Evolutionary conservation across 331 rosid genomes (phyloP).

Genomic region (Acacia pycnantha): DNA sequence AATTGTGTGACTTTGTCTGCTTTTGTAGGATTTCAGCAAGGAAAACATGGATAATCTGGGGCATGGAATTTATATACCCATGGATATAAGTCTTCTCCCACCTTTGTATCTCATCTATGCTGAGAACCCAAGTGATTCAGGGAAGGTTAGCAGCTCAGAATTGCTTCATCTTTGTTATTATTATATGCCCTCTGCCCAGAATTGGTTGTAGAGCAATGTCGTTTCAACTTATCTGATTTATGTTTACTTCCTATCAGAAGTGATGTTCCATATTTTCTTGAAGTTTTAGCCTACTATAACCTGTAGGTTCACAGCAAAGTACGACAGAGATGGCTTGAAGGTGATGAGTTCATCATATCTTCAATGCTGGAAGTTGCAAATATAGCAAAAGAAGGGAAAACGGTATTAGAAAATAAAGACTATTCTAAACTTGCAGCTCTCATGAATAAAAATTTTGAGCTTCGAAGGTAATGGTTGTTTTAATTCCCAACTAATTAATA

Average conservation of each 20-base stretch:
- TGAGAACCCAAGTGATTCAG: conserved; percentile 95
- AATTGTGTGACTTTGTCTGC: background rate
- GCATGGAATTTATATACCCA: conserved; percentile 72
- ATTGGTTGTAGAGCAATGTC: background rate
- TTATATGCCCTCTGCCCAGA: background rate
- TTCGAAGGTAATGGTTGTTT: conserved; percentile 58
- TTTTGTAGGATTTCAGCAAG: conserved; percentile 75
- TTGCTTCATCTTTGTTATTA: conserved; percentile 10
- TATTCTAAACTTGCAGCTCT: conserved; percentile 64
- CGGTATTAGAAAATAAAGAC: conserved; percentile 59
- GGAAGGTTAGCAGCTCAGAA: conserved; percentile 63
- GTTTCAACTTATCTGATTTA: background rate
- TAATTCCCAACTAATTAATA: background rate
- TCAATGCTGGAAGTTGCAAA: conserved; percentile 76
- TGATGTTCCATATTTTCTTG: background rate
- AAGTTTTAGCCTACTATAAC: conserved; percentile 3
- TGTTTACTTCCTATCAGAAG: background rate
- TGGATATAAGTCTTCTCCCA: conserved; percentile 81
- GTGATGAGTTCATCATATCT: conserved; percentile 76
- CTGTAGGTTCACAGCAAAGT: conserved; percentile 85
- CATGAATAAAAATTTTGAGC: conserved; percentile 80
- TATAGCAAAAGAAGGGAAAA: conserved; percentile 72
- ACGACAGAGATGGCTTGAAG: conserved; percentile 82
- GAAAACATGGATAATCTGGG: conserved; percentile 70
- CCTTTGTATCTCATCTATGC: conserved; percentile 83